Base-by-base conservation (phyloP, 768 basidiomycete species). In the Lactarius akahatsu region DNA sequence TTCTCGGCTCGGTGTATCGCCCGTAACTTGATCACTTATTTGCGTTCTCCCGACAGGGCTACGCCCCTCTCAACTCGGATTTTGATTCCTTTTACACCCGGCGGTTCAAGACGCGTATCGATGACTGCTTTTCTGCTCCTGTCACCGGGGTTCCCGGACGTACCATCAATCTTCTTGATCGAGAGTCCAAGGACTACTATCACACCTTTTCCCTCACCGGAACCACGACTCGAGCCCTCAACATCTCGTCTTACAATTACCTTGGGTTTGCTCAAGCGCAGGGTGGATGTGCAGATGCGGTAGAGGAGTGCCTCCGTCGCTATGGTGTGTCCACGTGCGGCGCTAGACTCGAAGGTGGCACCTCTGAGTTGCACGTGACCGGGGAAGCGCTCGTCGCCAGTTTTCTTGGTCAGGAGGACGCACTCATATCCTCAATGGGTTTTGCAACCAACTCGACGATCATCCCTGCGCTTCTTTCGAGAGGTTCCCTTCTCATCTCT, bases 1-100 rank as follows among this genome's bases (percentile, higher is more conserved):
- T 57, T 64, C 50, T 34, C 30, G 11, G 28, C 62, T 36, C 11
- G n/a, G 23, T 5, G 64, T 65, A 56, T 34, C 62, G 60, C 65
- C 60, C 60, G 64, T 54, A 8, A 58, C 63, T 36, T 52, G 45
- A 60, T 38, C 66, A 65, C 67, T 66, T 45, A 58, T 67, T 57
- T 54, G 4, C 43, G 16, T 40, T n/a, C 8, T 32, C 50, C 63
- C 58, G 34, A 50, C 76, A 98, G 94, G 97, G 96, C 64, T 96
- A 97, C 73, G 96, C 96, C 2, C 92, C 97, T 6, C 83, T 98
- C 67, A 96, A 94, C 78, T 97, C 95, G 10, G 97, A 98, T 76
- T 98, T 98, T 71, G 96, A 98, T 77, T 98, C 97, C 7, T 99
- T 98, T 80, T 98, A 98, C 82, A 96, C 96, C 66, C 93, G 96